A percentile compares a stretch with the other conserved stretches of the same genome.
phyloP scores from a whole-genome alignment of 176 grass and related monocot species.

The Oryza rufipogon region DNA sequence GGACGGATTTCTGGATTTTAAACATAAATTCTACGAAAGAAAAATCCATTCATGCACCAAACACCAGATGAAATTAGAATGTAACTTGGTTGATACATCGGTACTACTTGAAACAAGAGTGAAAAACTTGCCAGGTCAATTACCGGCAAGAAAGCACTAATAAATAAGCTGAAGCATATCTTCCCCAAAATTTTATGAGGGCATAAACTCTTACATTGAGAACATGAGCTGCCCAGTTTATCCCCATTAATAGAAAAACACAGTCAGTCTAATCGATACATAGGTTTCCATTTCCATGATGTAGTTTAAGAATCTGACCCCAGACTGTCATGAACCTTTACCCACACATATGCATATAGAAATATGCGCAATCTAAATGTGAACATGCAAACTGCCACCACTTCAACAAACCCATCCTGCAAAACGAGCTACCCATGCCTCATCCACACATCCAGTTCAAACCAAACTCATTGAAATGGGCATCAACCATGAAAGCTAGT shows the following conservation, averaged over 20 bases:
- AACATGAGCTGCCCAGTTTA: not conserved
- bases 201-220: not conserved
- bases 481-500: not conserved
- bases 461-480: slow-evolving; percentile 8
- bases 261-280: not conserved
- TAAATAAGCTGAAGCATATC: slow-evolving; percentile 1
- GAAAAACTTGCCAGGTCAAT: not conserved
- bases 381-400: not conserved
- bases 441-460: not conserved
- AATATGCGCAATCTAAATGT: not conserved
- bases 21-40: not conserved
- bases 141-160: not conserved
- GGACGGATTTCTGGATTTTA: not conserved
- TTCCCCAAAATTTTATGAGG: not conserved
- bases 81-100: not conserved
- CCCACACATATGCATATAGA: not conserved
- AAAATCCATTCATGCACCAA: not conserved
- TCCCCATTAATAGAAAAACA: not conserved
- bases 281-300: not conserved
- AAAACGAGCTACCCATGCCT: not conserved
- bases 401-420: not conserved
- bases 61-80: not conserved
- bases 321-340: not conserved
- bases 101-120: not conserved
- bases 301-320: not conserved